phyloP scores from a whole-genome alignment of 2,329 filamentous ascomycete species.

The Epichloe uncinata region DNA sequence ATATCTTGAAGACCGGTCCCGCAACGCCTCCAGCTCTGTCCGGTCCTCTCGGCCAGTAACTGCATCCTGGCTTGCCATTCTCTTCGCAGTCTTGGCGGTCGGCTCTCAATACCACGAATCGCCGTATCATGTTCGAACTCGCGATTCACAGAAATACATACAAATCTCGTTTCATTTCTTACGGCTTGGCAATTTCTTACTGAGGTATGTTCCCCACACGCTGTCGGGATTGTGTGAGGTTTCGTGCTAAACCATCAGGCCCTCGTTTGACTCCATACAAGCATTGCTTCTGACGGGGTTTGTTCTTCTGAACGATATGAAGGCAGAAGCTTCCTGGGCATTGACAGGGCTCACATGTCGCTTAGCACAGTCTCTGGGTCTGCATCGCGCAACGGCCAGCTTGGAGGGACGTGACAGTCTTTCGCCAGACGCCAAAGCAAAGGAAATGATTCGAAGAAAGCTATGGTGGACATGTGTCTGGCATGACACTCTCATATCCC shows the following conservation, averaged over 20 bases:
- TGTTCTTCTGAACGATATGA: constrained; percentile 55
- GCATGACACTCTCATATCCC: constrained; percentile 52
- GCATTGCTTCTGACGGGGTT: constrained; percentile 49
- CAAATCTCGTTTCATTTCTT: constrained; percentile 54
- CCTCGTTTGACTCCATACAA: constrained; percentile 53
- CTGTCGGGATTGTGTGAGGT: constrained; percentile 23
- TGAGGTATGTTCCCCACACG: constrained; percentile 14
- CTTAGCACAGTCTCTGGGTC: constrained; percentile 50
- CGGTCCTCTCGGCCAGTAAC: constrained; percentile 40
- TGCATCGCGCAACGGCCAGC: constrained; percentile 34
- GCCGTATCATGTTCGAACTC: constrained; percentile 46
- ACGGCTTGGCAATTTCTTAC: constrained; percentile 47
- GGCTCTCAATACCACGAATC: constrained; percentile 55
- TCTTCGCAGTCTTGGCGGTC: constrained; percentile 52
- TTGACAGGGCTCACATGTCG: constrained; percentile 50
- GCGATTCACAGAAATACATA: constrained; percentile 46
- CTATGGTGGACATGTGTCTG: constrained; percentile 54
- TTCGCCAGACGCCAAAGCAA: constrained; percentile 31
- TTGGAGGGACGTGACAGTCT: constrained; percentile 32
- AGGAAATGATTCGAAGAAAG: constrained; percentile 40
- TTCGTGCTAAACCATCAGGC: constrained; percentile 22
- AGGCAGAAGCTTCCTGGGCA: constrained; percentile 55
- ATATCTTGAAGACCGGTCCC: constrained; percentile 50
- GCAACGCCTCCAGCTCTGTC: constrained; percentile 33
- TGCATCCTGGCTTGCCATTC: constrained; percentile 51